Evolutionary conservation across 2,329 filamentous ascomycete species (phyloP), one percentile per base, ranked within the genome.

Genomic region (Orbilia quercus): DNA sequence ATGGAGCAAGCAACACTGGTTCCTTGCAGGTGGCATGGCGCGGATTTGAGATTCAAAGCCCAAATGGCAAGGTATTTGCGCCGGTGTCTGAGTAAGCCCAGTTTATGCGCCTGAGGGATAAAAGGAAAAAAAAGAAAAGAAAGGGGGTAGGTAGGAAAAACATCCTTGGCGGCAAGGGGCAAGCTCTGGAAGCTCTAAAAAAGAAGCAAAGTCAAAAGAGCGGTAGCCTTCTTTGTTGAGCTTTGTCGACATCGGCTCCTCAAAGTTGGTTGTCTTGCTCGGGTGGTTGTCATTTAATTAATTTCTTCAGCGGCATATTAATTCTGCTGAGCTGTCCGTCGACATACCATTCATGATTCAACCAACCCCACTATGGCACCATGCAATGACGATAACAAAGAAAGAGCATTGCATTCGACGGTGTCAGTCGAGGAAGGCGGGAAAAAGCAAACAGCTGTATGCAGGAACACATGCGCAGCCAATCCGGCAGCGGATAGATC

Each of bases 21-120:
- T 64, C 42, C 62, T 23, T 42, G 51, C 36, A 20, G 51, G 57
- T 53, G 66, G 58, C 63, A 58, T 55, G 58, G 66, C 42, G 66
- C 59, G 51, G 67, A 72, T 72, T 72, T 64, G 58, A 71, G 58
- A 71, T 64, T 44, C 58, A 36, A 44, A 54, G 58, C 42, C 58
- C 42, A 58, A 69, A 45, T 12, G 64, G 57, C 57, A 71, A 54
- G 59, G 59, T 36, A 59, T 47, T 38, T 60, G 51, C 44, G 23
- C 40, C 18, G 50, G 54, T 64, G 67, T 64, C 59, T 64, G 67
- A 64, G 67, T 59, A 72, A 59, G 55, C 50, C 57, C 67, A 23
- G 57, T 71, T 62, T 50, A 63, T 62, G 66, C 57, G 34, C 50
- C 28, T 20, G 36, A 42, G 31, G 38, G 18, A 54, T 53, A 51